phyloP scores from a whole-genome alignment of 2,329 filamentous ascomycete genomes.

The Phialophora tarda region DNA sequence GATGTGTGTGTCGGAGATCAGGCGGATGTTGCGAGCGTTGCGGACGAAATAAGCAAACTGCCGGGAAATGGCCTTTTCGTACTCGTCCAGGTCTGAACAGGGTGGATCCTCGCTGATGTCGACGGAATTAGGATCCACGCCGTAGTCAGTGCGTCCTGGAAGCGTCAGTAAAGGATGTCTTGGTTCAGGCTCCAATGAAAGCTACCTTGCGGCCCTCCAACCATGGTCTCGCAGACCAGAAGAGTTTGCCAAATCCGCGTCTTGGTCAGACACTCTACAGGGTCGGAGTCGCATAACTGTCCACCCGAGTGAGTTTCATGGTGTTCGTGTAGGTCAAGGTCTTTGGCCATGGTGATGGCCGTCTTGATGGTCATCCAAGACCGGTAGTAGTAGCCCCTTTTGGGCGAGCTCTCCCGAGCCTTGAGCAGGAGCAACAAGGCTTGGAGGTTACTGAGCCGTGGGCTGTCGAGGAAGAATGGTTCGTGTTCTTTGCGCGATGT shows the following conservation, averaged over 20 bases:
- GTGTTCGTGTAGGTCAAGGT: slow-evolving; percentile 87
- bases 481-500: slow-evolving; percentile 73
- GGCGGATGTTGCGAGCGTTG: slow-evolving; percentile 76
- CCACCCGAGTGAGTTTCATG: slow-evolving; percentile 76
- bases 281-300: slow-evolving; percentile 69
- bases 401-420: slow-evolving; percentile 87
- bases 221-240: slow-evolving; percentile 86
- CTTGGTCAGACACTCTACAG: slow-evolving; percentile 79
- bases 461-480: slow-evolving; percentile 90
- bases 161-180: slow-evolving; percentile 38
- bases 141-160: slow-evolving; percentile 75
- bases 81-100: slow-evolving; percentile 70
- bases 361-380: slow-evolving; percentile 97
- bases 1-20: slow-evolving; percentile 76
- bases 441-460: slow-evolving; percentile 88
- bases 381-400: slow-evolving; percentile 92
- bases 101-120: slow-evolving; percentile 72
- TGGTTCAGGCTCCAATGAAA: slow-evolving; percentile 23
- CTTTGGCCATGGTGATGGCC: slow-evolving; percentile 90
- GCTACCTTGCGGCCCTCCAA: slow-evolving; percentile 87
- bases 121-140: slow-evolving; percentile 75
- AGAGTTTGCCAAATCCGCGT: slow-evolving; percentile 89
- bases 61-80: slow-evolving; percentile 77
- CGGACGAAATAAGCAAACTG: slow-evolving; percentile 83
- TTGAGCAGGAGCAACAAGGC: slow-evolving; percentile 86